Evolutionary conservation across 108 stramenopile species (phyloP), one percentile per base, ranked within the genome.

Genomic region (Skeletonema tropicum): DNA sequence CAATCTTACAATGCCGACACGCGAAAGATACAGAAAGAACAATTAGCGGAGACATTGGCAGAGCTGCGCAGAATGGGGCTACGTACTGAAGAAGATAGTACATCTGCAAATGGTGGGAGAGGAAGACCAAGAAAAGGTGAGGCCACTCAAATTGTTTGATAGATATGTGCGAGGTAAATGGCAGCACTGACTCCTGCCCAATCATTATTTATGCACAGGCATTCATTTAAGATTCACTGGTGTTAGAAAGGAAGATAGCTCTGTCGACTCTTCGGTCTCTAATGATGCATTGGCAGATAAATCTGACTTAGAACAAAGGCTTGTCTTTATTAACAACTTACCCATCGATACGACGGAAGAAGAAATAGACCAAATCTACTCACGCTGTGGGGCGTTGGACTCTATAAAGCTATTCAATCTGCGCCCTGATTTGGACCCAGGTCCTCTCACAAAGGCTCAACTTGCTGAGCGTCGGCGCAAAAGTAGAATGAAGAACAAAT

Each of bases 291-390:
- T n/a, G 26, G 26, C 48, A 15, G 33, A 15, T 33, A 60, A 79
- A 49, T n/a, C 46, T 59, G 59, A 73, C 15, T 33, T 63, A 31
- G 74, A 81, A 46, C 59, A 89, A 36, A 65, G 82, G 7, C 70
- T 84, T 6, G 79, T 95, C 3, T 86, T 95, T 49, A 61, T 95
- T 11, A 91, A 95, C 58, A 95, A 92, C 67, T 78, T 95, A 26
- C 94, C 94, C 0, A 90, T 95, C 52, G 94, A 95, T 65, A 80
- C 86, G 19, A 85, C 82, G 23, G 83, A 84, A 49, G 77, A 73
- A 26, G 78, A 84, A 64, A 71, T 95, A 19, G 57, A 75, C 0
- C 70, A 87, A 38, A 83, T 91, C 9, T 92, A 90, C 60, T 83
- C 86, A 10, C 80, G 90, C 11, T 95, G 91, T 59, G 94, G 91